Base-by-base conservation (phyloP, 1,284 basidiomycete genomes). In the Gymnopus androsaceus region DNA sequence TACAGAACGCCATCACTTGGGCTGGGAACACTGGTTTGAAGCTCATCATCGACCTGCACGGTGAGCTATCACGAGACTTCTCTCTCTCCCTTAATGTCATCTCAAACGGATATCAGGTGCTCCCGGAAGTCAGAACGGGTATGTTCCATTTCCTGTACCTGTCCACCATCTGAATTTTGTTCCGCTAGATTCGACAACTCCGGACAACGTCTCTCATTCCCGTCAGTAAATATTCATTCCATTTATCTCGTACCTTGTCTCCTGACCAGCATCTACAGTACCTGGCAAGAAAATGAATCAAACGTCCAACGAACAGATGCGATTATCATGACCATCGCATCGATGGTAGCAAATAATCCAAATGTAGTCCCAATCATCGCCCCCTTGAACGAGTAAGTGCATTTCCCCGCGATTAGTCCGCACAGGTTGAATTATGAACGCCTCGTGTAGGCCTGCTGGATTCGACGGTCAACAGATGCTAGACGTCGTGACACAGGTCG, bases 51-150 rank as follows among this genome's bases (percentile, higher is more conserved):
- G 90, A 92, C 72, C 75, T 92, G 12, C 92, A 94, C 67, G 92
- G 92, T 73, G n/a, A n/a, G n/a, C n/a, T n/a, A n/a, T n/a, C n/a
- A n/a, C n/a, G n/a, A n/a, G n/a, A n/a, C n/a, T n/a, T n/a, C n/a
- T n/a, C n/a, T n/a, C n/a, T n/a, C n/a, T n/a, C n/a, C n/a, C n/a
- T n/a, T n/a, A n/a, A n/a, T n/a, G n/a, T n/a, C n/a, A n/a, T n/a
- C n/a, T n/a, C n/a, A n/a, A n/a, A n/a, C n/a, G n/a, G n/a, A n/a
- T 23, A 8, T n/a, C 46, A 76, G 75, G 75, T 51, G 90, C 83
- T 19, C 92, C 92, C 0, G 92, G 90, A 19, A 90, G 86, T 63
- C 88, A 94, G 73, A 94, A 90, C 61, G 88, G 88, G 87, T 87
- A 60, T 41, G 78, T 68, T 36, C 48, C n/a, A 27, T 28, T 56